phyloP scores from a whole-genome alignment of 1,284 basidiomycete species.

The Cryptococcus sp. region DNA sequence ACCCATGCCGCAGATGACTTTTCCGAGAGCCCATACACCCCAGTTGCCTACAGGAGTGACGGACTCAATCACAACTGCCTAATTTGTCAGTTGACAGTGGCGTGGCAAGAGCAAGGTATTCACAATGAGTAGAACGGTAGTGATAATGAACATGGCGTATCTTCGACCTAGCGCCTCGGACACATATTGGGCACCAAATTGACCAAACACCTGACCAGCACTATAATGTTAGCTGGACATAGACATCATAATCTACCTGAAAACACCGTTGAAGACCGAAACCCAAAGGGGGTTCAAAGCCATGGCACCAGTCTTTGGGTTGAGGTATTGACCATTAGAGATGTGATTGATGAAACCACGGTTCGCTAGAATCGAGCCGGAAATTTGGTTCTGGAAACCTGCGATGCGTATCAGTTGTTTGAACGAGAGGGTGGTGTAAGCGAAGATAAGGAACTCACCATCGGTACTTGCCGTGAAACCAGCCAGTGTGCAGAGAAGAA shows the following conservation, averaged over 20 bases:
- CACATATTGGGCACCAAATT: conserved; percentile 14
- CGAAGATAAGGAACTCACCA: conserved; percentile 6
- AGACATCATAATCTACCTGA: conserved; percentile 3
- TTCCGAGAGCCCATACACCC: conserved; percentile 24
- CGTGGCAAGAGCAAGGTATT: neutral
- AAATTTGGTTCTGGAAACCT: conserved; percentile 17
- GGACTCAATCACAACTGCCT: conserved; percentile 19
- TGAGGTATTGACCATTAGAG: conserved; percentile 3
- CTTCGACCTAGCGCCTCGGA: conserved; percentile 19
- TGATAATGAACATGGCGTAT: conserved; percentile 14
- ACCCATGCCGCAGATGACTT: conserved; percentile 23
- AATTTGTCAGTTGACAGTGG: neutral
- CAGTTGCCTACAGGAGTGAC: conserved; percentile 11
- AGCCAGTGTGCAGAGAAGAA: conserved; percentile 17
- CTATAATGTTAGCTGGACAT: neutral
- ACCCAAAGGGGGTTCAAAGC: conserved; percentile 13
- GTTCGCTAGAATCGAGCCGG: conserved; percentile 13
- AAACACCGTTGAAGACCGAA: conserved; percentile 25
- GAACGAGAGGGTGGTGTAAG: neutral
- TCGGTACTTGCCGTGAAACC: conserved; percentile 19
- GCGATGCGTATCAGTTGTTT: neutral
- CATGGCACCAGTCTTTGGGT: conserved; percentile 1
- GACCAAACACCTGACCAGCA: conserved; percentile 19
- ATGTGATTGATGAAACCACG: conserved; percentile 15
- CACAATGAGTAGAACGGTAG: conserved; percentile 9